phyloP scores from a whole-genome alignment of 768 basidiomycete species.

The Lentinula raphanica region DNA sequence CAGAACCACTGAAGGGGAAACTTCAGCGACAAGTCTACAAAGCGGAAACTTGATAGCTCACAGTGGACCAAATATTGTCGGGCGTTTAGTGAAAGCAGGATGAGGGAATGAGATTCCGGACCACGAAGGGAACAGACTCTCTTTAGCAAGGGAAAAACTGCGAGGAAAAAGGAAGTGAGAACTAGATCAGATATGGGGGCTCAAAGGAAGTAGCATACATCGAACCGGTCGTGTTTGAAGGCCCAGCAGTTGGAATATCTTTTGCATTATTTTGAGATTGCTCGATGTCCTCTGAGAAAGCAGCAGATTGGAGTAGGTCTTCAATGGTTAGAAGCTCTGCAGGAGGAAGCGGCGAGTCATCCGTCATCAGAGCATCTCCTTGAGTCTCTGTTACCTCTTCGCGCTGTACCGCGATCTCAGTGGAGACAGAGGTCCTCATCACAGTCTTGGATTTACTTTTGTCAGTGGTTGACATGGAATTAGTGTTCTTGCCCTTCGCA shows the following conservation, averaged over 20 bases:
- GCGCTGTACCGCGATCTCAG: not conserved
- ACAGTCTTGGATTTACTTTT: constrained; percentile 49
- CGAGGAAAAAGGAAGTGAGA: not conserved
- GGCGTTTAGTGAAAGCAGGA: constrained; percentile 25
- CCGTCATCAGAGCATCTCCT: constrained; percentile 8
- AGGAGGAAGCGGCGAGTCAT: constrained; percentile 9
- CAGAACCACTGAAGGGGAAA: not conserved
- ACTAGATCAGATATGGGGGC: not conserved
- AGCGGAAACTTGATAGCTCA: constrained; percentile 28
- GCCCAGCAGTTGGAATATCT: not conserved
- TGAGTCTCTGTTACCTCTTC: not conserved
- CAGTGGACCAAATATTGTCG: constrained; percentile 69
- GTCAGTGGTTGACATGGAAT: constrained; percentile 48
- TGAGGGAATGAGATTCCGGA: constrained; percentile 9
- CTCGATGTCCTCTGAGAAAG: constrained; percentile 31
- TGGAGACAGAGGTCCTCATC: constrained; percentile 35
- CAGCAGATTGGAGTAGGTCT: constrained; percentile 49
- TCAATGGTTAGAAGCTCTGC: constrained; percentile 27
- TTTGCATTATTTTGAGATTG: constrained; percentile 50
- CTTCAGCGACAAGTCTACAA: not conserved
- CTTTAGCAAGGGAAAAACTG: constrained; percentile 39
- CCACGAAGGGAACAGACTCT: constrained; percentile 39
- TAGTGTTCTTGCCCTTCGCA: constrained; percentile 28
- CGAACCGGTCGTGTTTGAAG: constrained; percentile 8
- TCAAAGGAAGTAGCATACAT: constrained; percentile 12